A percentile compares a stretch with the other conserved stretches of the same genome.
These are phyloP conservation scores for Phytophthora lateralis DNA, from an alignment of 352 stramenopile genomes.

Conservation along the genomic window DNA sequence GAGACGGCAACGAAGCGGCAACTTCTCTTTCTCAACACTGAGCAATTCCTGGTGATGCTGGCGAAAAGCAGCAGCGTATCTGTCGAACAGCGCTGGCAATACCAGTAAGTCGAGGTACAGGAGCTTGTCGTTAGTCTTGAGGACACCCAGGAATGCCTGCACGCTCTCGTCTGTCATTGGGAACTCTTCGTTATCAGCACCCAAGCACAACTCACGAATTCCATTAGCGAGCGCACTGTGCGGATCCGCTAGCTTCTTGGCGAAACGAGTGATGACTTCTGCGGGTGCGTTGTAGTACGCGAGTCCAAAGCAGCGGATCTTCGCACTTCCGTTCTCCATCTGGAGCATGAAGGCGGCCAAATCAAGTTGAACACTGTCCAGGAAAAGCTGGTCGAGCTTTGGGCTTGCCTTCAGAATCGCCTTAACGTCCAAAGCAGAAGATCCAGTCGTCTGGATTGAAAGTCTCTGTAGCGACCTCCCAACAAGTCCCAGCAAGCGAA, in stretches of 20 bases:
- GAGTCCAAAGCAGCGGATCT: conserved; percentile 25
- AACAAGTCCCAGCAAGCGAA: conserved; percentile 30
- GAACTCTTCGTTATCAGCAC: conserved; percentile 30
- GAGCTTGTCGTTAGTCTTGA: conserved; percentile 36
- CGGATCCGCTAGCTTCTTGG: conserved; percentile 24
- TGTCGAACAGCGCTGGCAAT: conserved; percentile 22
- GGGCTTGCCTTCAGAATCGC: conserved; percentile 24
- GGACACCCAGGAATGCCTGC: conserved; percentile 21
- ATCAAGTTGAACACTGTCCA: conserved; percentile 36
- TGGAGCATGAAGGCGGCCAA: conserved; percentile 26
- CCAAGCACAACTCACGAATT: conserved; percentile 36
- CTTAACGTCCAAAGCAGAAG: conserved; percentile 17
- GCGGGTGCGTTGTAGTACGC: conserved; percentile 17
- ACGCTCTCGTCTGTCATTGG: conserved; percentile 29
- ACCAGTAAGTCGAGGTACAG: conserved; percentile 36
- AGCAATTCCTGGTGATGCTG: conserved; percentile 30
- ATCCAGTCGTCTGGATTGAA: conserved; percentile 23
- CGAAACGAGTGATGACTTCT: conserved; percentile 29
- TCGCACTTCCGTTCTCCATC: conserved; percentile 21
- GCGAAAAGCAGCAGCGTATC: conserved; percentile 26
- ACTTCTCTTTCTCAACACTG: conserved; percentile 33
- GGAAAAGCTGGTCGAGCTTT: conserved; percentile 28
- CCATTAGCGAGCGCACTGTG: conserved; percentile 13
- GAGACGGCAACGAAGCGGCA: conserved; percentile 25
- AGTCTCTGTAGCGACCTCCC: conserved; percentile 23